Conservation (phyloP, 2,329 filamentous ascomycete species). For the Xylogone sp. region DNA sequence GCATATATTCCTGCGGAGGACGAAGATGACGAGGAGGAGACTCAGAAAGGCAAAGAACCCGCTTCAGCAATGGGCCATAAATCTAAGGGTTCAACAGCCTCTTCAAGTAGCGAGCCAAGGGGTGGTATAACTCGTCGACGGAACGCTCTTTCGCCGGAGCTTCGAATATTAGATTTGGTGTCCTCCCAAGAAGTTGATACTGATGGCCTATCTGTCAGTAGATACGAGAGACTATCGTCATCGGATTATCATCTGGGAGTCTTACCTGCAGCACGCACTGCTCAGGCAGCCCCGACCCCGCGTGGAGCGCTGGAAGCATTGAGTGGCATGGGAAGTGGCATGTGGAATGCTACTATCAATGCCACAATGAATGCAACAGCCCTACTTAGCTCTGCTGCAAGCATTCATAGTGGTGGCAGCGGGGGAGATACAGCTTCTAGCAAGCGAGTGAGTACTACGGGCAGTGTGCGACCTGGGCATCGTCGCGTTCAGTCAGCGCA, state of each 20-base stretch:
- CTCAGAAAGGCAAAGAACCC: slow-evolving; percentile 20
- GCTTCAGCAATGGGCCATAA: slow-evolving; percentile 29
- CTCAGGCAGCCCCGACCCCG: slow-evolving; percentile 55
- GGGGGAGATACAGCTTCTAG: slow-evolving; percentile 55
- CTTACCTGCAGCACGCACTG: slow-evolving; percentile 70
- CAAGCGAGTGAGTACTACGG: slow-evolving; percentile 35
- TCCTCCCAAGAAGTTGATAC: slow-evolving; percentile 82
- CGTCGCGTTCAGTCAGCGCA: slow-evolving; percentile 31
- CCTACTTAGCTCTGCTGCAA: slow-evolving; percentile 83
- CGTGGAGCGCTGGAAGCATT: slow-evolving; percentile 74
- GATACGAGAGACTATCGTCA: slow-evolving; percentile 80
- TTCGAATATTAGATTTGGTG: slow-evolving; percentile 84
- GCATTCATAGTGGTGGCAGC: slow-evolving; percentile 60
- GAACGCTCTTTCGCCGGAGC: slow-evolving; percentile 80
- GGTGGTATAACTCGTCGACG: slow-evolving; percentile 67
- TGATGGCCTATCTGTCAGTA: slow-evolving; percentile 79
- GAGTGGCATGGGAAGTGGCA: slow-evolving; percentile 66
- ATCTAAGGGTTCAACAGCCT: slow-evolving; percentile 38
- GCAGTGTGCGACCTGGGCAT: slow-evolving; percentile 38
- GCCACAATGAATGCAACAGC: slow-evolving; percentile 76
- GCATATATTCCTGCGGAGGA: slow-evolving; percentile 79
- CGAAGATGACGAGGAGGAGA: slow-evolving; percentile 37
- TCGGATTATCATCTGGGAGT: slow-evolving; percentile 90
- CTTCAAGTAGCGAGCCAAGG: slow-evolving; percentile 53
- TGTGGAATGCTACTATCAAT: slow-evolving; percentile 67